Evolutionary conservation across 73 alveolate genomes (phyloP), one percentile per base, ranked within the genome.

Genomic region (Paramecium sonneborni): DNA sequence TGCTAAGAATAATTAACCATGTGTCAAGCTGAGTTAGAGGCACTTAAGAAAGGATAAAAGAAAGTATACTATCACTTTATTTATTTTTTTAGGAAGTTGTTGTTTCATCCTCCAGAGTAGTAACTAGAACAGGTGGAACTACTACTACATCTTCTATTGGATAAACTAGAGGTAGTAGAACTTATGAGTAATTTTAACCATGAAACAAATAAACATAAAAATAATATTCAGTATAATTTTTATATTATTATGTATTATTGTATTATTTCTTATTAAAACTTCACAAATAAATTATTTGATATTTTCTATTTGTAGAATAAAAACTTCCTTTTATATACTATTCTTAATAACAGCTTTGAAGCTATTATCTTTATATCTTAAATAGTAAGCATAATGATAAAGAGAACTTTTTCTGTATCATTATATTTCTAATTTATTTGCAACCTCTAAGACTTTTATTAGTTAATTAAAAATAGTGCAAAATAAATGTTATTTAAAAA

Each of bases 1-100:
- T 34, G 67, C 44, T 37, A 39, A 39, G 87, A 34, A 37, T 15
- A 74, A 23, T 74, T 74, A 39, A 74, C 56, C 12, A 74, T 74
- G 87, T 34, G 56, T 20, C 24, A 74, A 37, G 87, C 87, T 74
- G 87, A 74, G 32, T 74, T 74, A 74, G 87, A 74, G 26, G 87
- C 87, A 35, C 21, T 74, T 14, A 74, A 21, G 35, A 74, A 74
- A 37, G 84, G 84, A 52, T 62, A 62, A 62, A 62, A 62, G 44
- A 62, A 62, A 28, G 84, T 62, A 62, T 9, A 26, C 12, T 12
- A 2, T 9, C 38, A 20, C 24, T 14, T n/a, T 62, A 0, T 18
- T n/a, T 6, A 52, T 52, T 52, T 52, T 9, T 15, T 14, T 62
- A 62, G 84, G 84, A 62, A 62, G 48, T 26, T 62, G 84, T 62